Percentiles rank a stretch among this genome's conserved stretches.
These are phyloP conservation scores for Acacia concinna DNA, from an alignment of 331 rosid genomes.

Conservation along the genomic window DNA sequence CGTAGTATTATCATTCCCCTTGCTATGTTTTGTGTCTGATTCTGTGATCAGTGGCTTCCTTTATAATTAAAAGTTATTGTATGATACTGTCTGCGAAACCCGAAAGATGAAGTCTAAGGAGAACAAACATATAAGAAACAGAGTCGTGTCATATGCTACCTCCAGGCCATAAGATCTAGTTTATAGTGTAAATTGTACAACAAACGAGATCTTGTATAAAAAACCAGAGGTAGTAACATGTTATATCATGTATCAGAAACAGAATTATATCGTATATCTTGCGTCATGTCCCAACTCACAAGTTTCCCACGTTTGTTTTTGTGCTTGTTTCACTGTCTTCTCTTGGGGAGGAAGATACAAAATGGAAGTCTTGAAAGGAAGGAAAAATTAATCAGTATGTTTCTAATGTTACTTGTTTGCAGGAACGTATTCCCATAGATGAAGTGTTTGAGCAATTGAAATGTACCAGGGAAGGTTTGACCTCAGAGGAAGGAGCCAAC, in stretches of 20 bases:
- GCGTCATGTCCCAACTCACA: not conserved
- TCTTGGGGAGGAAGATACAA: not conserved
- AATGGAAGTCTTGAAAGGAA: not conserved
- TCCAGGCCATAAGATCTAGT: no score
- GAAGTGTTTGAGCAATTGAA: slow-evolving; percentile 92
- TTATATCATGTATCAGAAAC: not conserved
- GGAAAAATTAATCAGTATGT: not conserved
- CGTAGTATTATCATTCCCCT: not conserved
- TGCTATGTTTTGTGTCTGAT: not conserved
- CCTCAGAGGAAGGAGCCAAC: slow-evolving; percentile 72
- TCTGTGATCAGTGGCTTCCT: not conserved
- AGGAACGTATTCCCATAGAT: slow-evolving; percentile 93
- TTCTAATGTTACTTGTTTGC: slow-evolving; percentile 31
- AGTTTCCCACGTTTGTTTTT: not conserved
- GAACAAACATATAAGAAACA: not conserved
- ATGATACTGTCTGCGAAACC: not conserved
- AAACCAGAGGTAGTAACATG: no score
- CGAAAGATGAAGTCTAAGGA: not conserved
- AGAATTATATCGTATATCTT: not conserved
- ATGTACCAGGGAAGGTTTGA: slow-evolving; percentile 83
- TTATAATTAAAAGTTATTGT: not conserved
- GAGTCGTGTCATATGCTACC: no score
- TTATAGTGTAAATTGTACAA: no score
- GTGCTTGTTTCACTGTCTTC: not conserved
- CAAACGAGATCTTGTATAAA: no score